Evolutionary conservation across 2,329 filamentous ascomycete genomes (phyloP).

Genomic region (Phialophora verrucosa): DNA sequence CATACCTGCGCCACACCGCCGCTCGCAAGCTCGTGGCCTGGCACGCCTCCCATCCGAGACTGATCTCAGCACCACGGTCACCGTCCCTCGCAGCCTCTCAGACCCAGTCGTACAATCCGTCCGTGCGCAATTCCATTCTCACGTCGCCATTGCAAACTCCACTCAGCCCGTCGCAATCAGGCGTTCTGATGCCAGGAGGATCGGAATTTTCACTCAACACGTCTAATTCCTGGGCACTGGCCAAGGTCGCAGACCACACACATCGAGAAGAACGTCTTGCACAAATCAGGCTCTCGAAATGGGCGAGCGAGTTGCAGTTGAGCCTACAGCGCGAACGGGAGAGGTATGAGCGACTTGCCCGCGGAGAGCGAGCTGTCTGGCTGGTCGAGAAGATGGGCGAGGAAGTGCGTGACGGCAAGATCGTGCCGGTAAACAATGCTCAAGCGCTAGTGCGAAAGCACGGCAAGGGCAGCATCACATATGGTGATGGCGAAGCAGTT

Average conservation of each 20-base stretch:
- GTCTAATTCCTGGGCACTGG: constrained; percentile 62
- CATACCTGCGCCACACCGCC: constrained; percentile 80
- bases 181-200: constrained; percentile 40
- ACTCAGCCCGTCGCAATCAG: constrained; percentile 39
- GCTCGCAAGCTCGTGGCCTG: constrained; percentile 81
- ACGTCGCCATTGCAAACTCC: constrained; percentile 39
- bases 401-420: constrained; percentile 68
- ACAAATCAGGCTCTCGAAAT: constrained; percentile 76
- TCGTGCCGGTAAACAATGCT: constrained; percentile 49
- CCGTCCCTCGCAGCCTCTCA: constrained; percentile 28
- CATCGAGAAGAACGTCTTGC: constrained; percentile 66
- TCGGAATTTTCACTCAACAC: constrained; percentile 41
- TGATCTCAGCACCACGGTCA: constrained; percentile 38
- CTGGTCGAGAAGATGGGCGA: constrained; percentile 70
- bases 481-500: constrained; percentile 31
- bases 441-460: constrained; percentile 38
- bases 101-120: constrained; percentile 20
- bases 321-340: constrained; percentile 76
- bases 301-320: constrained; percentile 80
- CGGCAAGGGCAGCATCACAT: constrained; percentile 28
- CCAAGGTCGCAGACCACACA: constrained; percentile 64
- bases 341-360: constrained; percentile 67
- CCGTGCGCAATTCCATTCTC: constrained; percentile 40
- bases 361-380: constrained; percentile 71
- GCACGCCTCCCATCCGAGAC: constrained; percentile 54